Evolutionary conservation across 805 yeast genomes (phyloP).

Genomic region (Blastobotrys peoriensis): DNA sequence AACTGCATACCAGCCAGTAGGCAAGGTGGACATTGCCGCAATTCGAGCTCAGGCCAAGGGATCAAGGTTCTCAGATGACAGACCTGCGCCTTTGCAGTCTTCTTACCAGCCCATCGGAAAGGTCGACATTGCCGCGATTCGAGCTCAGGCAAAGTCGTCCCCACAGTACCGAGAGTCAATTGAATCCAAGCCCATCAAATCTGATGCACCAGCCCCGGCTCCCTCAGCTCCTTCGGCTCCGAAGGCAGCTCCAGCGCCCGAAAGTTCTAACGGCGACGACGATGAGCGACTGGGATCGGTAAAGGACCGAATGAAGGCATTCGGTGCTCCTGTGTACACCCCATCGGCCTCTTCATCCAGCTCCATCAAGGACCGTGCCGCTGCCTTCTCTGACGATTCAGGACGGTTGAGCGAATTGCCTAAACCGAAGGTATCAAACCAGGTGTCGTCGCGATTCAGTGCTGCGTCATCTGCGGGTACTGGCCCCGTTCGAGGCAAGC

Average conservation of each 20-base stretch:
- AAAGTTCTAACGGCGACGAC: constrained; percentile 8
- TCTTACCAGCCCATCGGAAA: constrained; percentile 60
- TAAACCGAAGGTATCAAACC: constrained; percentile 46
- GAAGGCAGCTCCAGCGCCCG: constrained; percentile 9
- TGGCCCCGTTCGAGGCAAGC: constrained; percentile 30
- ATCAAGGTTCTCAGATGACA: constrained; percentile 32
- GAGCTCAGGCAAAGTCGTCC: constrained; percentile 31
- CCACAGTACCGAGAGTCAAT: constrained; percentile 7
- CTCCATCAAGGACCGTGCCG: constrained; percentile 27
- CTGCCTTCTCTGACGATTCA: constrained; percentile 32
- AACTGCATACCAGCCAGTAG: constrained; percentile 54
- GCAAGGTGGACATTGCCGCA: constrained; percentile 49
- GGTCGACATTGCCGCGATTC: constrained; percentile 43
- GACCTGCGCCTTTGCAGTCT: constrained; percentile 35
- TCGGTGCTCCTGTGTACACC: constrained; percentile 16
- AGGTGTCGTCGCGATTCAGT: constrained; percentile 24
- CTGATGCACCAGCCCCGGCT: constrained; percentile 3
- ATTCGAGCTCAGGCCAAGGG: constrained; percentile 33
- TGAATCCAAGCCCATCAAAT: constrained; percentile 10
- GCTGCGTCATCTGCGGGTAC: constrained; percentile 29
- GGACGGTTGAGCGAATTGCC: constrained; percentile 59
- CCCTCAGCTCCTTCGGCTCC: constrained; percentile 6
- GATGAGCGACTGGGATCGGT: neutral
- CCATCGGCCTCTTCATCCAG: neutral
- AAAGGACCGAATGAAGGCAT: neutral